These are phyloP conservation scores for Rasamsonia emersonii DNA, from an alignment of 2,329 filamentous ascomycete genomes.

Conservation along the genomic window DNA sequence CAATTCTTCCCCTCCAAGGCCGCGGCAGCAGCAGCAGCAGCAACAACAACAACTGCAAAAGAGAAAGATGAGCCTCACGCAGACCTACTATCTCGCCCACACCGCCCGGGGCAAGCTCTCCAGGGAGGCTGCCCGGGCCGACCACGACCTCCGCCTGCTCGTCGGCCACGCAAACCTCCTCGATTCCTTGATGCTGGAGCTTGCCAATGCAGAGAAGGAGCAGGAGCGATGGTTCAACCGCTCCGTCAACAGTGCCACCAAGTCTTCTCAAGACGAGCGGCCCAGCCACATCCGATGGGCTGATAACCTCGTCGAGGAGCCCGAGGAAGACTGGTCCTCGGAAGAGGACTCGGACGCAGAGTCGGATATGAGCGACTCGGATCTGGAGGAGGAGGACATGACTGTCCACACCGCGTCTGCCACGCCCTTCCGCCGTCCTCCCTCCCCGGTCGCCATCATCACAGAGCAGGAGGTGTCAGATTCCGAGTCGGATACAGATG, in stretches of 20 bases:
- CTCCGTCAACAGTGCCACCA: conserved; percentile 69
- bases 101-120: conserved; percentile 95
- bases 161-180: conserved; percentile 98
- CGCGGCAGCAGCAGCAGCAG: no score
- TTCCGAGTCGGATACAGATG: conserved; percentile 28
- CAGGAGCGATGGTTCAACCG: conserved; percentile 98
- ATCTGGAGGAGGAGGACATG: conserved; percentile 38
- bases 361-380: conserved; percentile 39
- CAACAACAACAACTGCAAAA: no score
- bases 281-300: conserved; percentile 77
- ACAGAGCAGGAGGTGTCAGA: conserved; percentile 22
- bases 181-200: conserved; percentile 83
- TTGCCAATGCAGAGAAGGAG: conserved; percentile 87
- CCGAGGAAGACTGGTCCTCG: conserved; percentile 61
- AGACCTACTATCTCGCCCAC: conserved; percentile 97
- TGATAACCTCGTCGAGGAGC: conserved; percentile 65
- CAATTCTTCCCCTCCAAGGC: neutral
- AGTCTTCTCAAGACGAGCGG: conserved; percentile 43
- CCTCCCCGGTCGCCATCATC: conserved; percentile 23
- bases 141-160: conserved; percentile 90
- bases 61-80: conserved; percentile 94
- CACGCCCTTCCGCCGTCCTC: conserved; percentile 18
- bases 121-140: conserved; percentile 75
- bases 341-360: conserved; percentile 53
- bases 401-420: conserved; percentile 10